phyloP scores from a whole-genome alignment of 108 stramenopile genomes.

The Epipyxis sp. region DNA sequence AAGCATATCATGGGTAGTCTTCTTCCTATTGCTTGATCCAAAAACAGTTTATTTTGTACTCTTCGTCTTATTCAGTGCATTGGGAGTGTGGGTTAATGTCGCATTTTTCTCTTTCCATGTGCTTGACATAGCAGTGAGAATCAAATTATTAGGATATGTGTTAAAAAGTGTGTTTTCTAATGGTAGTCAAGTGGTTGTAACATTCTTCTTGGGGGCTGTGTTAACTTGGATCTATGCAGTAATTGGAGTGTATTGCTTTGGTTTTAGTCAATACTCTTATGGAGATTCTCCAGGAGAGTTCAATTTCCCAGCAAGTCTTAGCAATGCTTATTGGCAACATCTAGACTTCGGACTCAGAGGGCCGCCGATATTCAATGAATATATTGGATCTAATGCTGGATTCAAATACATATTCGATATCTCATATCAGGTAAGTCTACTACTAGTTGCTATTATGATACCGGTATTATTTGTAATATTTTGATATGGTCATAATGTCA shows the following conservation, averaged over 20 bases:
- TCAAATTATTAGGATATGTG: conserved; percentile 8
- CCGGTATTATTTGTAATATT: too few species aligned
- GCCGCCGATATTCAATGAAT: conserved; percentile 1
- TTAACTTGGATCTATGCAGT: conserved; percentile 21
- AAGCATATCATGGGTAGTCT: neutral
- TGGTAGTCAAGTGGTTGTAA: conserved; percentile 3
- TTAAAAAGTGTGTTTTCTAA: conserved; percentile 2
- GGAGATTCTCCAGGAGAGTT: conserved; percentile 3
- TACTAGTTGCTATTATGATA: too few species aligned
- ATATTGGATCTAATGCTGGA: neutral
- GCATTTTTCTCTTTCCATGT: conserved; percentile 6
- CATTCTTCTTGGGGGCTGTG: neutral
- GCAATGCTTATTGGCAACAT: neutral
- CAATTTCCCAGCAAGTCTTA: neutral
- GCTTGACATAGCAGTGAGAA: neutral
- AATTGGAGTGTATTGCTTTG: conserved; percentile 2
- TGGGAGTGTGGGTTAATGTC: neutral
- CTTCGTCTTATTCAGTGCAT: neutral
- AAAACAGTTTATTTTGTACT: conserved; percentile 5
- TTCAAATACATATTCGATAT: conserved; percentile 17
- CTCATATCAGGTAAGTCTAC: too few species aligned
- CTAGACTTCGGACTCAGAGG: conserved; percentile 11
- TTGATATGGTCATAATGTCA: too few species aligned
- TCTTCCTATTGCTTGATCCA: conserved; percentile 5
- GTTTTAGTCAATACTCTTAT: neutral